A percentile compares a stretch with the other conserved stretches of the same genome.
Conservation (phyloP, 208 protist genomes). For the Leishmania tropica region DNA sequence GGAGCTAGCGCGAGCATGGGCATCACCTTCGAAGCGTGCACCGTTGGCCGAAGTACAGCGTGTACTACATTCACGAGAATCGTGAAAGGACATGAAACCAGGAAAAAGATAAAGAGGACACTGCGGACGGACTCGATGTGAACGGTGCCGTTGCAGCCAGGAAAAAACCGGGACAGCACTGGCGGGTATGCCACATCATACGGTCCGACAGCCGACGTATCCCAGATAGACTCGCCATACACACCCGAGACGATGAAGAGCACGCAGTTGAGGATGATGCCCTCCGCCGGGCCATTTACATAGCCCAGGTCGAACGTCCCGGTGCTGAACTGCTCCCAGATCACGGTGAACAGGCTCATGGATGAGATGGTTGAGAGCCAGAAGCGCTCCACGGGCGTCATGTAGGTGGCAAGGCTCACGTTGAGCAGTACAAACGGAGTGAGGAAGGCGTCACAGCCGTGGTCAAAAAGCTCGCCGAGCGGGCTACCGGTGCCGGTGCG, state of each 20-base stretch:
- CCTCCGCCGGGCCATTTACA: slow-evolving; percentile 90
- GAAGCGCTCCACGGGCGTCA: slow-evolving; percentile 50
- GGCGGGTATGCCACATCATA: slow-evolving; percentile 36
- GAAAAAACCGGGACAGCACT: slow-evolving; percentile 13
- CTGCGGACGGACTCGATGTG: slow-evolving; percentile 50
- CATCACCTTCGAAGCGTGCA: slow-evolving; percentile 33
- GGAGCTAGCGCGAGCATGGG: slow-evolving; percentile 51
- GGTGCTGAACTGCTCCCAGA: slow-evolving; percentile 92
- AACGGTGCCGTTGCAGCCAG: slow-evolving; percentile 24
- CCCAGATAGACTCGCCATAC: slow-evolving; percentile 57
- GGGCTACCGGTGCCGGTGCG: slow-evolving; percentile 90
- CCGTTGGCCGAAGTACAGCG: slow-evolving; percentile 32
- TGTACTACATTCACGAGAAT: slow-evolving; percentile 65
- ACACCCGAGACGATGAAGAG: slow-evolving; percentile 62
- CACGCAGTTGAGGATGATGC: slow-evolving; percentile 68
- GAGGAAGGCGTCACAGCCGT: slow-evolving; percentile 94
- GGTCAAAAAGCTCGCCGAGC: slow-evolving; percentile 96
- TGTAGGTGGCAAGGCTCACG: slow-evolving; percentile 46
- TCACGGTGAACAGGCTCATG: slow-evolving; percentile 65
- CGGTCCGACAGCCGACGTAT: slow-evolving; percentile 35
- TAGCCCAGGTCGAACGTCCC: slow-evolving; percentile 92
- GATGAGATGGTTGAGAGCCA: slow-evolving; percentile 54
- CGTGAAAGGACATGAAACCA: slow-evolving; percentile 43
- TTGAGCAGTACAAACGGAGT: slow-evolving; percentile 82
- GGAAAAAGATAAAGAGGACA: slow-evolving; percentile 50